Evolutionary conservation across 257 asterid species (phyloP).

Genomic region (Rauvolfia tetraphylla): DNA sequence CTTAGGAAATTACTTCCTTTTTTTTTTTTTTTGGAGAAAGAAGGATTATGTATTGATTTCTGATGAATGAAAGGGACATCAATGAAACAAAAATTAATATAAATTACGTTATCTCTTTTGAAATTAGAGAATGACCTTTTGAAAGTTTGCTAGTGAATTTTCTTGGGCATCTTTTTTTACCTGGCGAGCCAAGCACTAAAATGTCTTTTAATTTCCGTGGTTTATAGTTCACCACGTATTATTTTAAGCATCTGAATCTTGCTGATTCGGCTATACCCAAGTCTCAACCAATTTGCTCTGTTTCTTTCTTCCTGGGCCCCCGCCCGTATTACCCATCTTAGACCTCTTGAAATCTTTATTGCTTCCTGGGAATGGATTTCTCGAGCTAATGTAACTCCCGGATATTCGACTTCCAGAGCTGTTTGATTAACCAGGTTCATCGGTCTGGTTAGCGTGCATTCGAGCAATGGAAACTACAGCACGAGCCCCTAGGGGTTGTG

Average conservation of each 20-base stretch:
- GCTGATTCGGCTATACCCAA: background rate
- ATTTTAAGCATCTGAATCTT: background rate
- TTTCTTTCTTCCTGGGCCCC: background rate
- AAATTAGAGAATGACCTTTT: no score
- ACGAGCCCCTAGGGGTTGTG: slow-evolving; percentile 14
- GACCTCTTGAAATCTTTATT: background rate
- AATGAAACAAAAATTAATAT: no score
- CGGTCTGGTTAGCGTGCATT: background rate
- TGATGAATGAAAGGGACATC: no score
- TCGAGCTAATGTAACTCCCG: background rate
- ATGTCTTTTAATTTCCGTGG: background rate
- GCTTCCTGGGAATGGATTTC: background rate
- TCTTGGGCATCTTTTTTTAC: no score
- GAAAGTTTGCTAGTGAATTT: no score
- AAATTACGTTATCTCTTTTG: no score
- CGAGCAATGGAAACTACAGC: slow-evolving; percentile 29
- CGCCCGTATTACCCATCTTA: background rate
- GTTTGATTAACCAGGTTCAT: background rate
- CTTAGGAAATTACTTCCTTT: no score
- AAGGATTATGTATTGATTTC: no score
- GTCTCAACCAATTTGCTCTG: background rate
- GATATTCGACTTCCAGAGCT: background rate
- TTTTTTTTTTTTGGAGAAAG: no score
- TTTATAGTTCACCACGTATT: slow-evolving; percentile 4
- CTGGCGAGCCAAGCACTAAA: no score